Conservation (phyloP, 345 rosid species). For the Gossypium sturtianum region DNA sequence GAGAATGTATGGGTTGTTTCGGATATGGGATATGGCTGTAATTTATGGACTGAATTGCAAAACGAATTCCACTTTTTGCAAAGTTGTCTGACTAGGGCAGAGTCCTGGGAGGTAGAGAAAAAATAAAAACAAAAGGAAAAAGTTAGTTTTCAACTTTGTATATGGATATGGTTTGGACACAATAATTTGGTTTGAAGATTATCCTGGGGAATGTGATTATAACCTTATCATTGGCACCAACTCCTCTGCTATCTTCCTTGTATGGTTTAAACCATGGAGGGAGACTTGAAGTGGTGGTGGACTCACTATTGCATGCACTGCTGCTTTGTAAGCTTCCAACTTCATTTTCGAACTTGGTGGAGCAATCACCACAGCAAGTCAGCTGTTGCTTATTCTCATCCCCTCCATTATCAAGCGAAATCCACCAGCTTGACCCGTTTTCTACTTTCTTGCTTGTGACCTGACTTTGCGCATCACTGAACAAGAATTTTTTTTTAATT, state of each 20-base stretch:
- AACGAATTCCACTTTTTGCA: conserved; percentile 56
- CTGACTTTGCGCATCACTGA: conserved; percentile 34
- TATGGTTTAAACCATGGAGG: conserved; percentile 82
- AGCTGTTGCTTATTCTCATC: conserved; percentile 27
- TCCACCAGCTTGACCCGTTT: conserved; percentile 36
- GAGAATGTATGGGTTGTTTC: conserved; percentile 48
- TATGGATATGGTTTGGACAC: not conserved
- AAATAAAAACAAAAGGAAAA: not conserved
- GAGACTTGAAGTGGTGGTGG: conserved; percentile 37
- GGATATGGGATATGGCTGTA: conserved; percentile 15
- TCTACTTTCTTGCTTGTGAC: conserved; percentile 39
- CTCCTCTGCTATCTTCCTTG: conserved; percentile 49
- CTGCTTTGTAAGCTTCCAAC: conserved; percentile 26
- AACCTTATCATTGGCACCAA: conserved; percentile 35
- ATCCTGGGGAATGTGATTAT: conserved; percentile 6
- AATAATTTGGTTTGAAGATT: not conserved
- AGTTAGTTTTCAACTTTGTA: conserved; percentile 10
- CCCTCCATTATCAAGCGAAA: conserved; percentile 27
- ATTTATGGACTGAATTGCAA: conserved; percentile 39
- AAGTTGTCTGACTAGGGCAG: conserved; percentile 41
- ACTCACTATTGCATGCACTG: conserved; percentile 26
- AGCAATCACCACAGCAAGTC: conserved; percentile 46
- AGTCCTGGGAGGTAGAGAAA: conserved; percentile 33
- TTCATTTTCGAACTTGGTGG: conserved; percentile 43
- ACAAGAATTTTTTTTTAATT: not conserved